These are phyloP conservation scores for Omphalotus olearius DNA, from an alignment of 1,284 basidiomycete genomes.

Conservation along the genomic window DNA sequence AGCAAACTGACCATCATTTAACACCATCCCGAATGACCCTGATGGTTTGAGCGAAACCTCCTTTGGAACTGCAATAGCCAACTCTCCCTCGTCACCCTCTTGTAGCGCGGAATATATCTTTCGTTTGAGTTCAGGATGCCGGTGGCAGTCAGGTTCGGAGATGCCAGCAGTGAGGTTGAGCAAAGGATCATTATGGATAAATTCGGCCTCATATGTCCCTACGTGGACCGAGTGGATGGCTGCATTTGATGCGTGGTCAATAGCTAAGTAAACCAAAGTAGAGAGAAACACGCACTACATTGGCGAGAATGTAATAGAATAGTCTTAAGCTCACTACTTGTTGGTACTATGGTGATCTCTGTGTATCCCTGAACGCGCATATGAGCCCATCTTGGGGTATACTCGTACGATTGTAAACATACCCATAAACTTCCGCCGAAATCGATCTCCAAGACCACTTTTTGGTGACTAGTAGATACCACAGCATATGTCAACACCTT, in stretches of 20 bases:
- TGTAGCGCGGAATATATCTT: conserved; percentile 87
- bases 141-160: conserved; percentile 72
- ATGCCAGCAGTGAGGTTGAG: conserved; percentile 60
- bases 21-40: conserved; percentile 3
- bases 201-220: conserved; percentile 65
- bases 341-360: conserved; percentile 84
- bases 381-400: conserved; percentile 21
- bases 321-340: conserved; percentile 69
- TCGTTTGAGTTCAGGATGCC: conserved; percentile 92
- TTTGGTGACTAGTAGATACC: conserved; percentile 86
- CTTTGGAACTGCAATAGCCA: conserved; percentile 86
- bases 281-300: conserved; percentile 55
- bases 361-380: conserved; percentile 71
- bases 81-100: conserved; percentile 90
- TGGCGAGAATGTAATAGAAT: conserved; percentile 85
- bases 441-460: conserved; percentile 86
- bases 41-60: conserved; percentile 64
- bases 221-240: conserved; percentile 75
- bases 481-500: conserved; percentile 42
- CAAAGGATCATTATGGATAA: conserved; percentile 74
- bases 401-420: conserved; percentile 23
- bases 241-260: conserved; percentile 24
- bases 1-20: conserved; percentile 17
- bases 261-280: conserved; percentile 16
- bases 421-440: conserved; percentile 80